Conservation (phyloP, 805 yeast genomes). For the Sugiyamaella floridensis region DNA sequence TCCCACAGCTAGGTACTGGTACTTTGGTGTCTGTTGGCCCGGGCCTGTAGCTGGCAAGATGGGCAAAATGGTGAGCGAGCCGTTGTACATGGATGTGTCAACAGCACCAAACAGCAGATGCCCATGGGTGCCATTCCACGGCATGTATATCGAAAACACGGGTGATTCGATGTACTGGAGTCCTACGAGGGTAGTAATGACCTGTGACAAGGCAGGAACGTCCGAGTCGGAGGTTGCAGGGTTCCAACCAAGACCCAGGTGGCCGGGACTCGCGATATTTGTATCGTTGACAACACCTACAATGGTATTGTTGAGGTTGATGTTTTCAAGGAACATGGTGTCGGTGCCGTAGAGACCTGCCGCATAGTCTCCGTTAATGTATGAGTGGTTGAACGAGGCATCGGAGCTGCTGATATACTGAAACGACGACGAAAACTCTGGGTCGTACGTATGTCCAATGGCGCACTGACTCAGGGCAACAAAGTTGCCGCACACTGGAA, state of each 20-base stretch:
- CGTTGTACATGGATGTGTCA: conserved; percentile 15
- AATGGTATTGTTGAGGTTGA: conserved; percentile 1
- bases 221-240: background rate
- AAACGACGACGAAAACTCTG: conserved; percentile 1
- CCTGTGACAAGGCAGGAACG: background rate
- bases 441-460: conserved; percentile 1
- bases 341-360: conserved; percentile 14
- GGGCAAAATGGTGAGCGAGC: conserved; percentile 16
- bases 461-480: conserved; percentile 2
- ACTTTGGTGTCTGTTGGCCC: background rate
- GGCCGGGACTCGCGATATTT: conserved; percentile 6
- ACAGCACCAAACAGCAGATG: conserved; percentile 22
- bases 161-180: conserved; percentile 4
- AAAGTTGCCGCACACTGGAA: conserved; percentile 1
- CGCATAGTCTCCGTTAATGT: conserved; percentile 4
- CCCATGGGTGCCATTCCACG: conserved; percentile 9
- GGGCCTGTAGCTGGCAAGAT: conserved; percentile 5
- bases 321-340: conserved; percentile 2
- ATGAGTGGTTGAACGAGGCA: conserved; percentile 6
- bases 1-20: conserved; percentile 12
- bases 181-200: background rate
- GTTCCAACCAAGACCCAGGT: conserved; percentile 11
- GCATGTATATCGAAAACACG: conserved; percentile 8
- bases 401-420: background rate
- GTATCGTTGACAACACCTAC: conserved; percentile 10